Evolutionary conservation across 805 yeast species (phyloP).

Genomic region (Saccharomycopsis olivae): DNA sequence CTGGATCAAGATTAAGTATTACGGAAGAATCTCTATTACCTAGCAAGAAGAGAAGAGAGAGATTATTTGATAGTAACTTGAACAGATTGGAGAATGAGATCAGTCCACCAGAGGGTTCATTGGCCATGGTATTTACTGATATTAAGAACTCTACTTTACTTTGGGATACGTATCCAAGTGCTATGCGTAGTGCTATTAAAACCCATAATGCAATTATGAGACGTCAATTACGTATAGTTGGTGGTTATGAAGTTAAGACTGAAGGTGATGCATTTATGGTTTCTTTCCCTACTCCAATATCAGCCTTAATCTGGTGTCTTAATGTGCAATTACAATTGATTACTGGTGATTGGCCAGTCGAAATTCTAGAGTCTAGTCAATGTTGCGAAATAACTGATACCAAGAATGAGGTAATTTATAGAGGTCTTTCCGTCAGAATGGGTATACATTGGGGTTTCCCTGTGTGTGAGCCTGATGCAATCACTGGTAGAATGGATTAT

Average conservation of each 20-base stretch:
- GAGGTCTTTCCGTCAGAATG: conserved; percentile 94
- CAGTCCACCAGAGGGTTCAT: conserved; percentile 86
- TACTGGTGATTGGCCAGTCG: conserved; percentile 92
- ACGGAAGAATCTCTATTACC: conserved; percentile 28
- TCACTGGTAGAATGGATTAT: conserved; percentile 96
- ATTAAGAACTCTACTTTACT: conserved; percentile 85
- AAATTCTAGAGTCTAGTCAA: conserved; percentile 73
- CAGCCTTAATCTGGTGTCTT: conserved; percentile 91
- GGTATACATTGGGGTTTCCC: conserved; percentile 99
- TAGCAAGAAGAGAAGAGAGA: conserved; percentile 41
- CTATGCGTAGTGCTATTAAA: conserved; percentile 95
- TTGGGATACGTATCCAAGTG: conserved; percentile 89
- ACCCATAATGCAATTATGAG: conserved; percentile 93
- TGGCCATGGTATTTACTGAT: conserved; percentile 96
- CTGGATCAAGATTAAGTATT: conserved; percentile 20
- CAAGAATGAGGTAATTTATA: conserved; percentile 47
- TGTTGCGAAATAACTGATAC: conserved; percentile 71
- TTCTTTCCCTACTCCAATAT: conserved; percentile 83
- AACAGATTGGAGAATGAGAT: conserved; percentile 84
- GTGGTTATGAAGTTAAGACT: conserved; percentile 97
- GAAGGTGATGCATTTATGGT: conserved; percentile 99
- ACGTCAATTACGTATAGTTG: conserved; percentile 79
- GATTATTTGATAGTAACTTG: conserved; percentile 56
- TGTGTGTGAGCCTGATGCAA: conserved; percentile 88
- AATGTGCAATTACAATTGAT: conserved; percentile 79